Conservation (phyloP, 257 asterid species). For the Plantago elongata region DNA sequence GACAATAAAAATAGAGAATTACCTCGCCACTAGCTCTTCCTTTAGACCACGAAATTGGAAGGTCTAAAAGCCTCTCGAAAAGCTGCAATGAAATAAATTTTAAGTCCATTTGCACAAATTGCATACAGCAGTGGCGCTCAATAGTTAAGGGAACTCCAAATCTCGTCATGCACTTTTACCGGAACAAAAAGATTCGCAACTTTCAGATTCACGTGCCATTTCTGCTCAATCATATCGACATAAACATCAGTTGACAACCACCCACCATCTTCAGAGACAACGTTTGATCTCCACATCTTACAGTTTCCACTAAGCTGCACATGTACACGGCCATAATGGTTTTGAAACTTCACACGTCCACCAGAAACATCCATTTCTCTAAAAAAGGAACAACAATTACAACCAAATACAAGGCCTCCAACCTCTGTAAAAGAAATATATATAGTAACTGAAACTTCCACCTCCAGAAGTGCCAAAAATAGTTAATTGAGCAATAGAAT, state of each 20-base stretch:
- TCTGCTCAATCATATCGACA: slow-evolving; percentile 85
- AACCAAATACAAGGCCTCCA: slow-evolving; percentile 37
- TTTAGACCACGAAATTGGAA: slow-evolving; percentile 86
- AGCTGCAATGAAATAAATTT: slow-evolving; percentile 49
- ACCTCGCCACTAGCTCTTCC: slow-evolving; percentile 99
- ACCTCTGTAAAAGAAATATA: slow-evolving; percentile 28
- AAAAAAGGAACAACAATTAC: slow-evolving; percentile 34
- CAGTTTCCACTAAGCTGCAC: slow-evolving; percentile 89
- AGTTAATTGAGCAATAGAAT: slow-evolving; percentile 1
- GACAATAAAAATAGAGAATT: slow-evolving; percentile 41
- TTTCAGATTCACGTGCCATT: slow-evolving; percentile 97
- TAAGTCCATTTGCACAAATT: slow-evolving; percentile 22
- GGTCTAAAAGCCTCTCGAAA: slow-evolving; percentile 89
- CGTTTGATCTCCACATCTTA: slow-evolving; percentile 87
- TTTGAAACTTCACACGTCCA: slow-evolving; percentile 81
- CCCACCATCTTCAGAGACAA: slow-evolving; percentile 83
- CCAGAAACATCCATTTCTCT: slow-evolving; percentile 90
- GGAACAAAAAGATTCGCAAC: slow-evolving; percentile 84
- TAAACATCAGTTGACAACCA: slow-evolving; percentile 95
- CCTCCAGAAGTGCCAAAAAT: slow-evolving; percentile 12
- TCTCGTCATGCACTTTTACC: slow-evolving; percentile 46
- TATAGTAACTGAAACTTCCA: slow-evolving; percentile 19
- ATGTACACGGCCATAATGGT: slow-evolving; percentile 77
- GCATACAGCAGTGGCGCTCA: slow-evolving; percentile 14
- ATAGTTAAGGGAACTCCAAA: slow-evolving; percentile 15